Evolutionary conservation across 1,139 yeast genomes (phyloP).

Genomic region (Hemisphaericaspora subhashii): DNA sequence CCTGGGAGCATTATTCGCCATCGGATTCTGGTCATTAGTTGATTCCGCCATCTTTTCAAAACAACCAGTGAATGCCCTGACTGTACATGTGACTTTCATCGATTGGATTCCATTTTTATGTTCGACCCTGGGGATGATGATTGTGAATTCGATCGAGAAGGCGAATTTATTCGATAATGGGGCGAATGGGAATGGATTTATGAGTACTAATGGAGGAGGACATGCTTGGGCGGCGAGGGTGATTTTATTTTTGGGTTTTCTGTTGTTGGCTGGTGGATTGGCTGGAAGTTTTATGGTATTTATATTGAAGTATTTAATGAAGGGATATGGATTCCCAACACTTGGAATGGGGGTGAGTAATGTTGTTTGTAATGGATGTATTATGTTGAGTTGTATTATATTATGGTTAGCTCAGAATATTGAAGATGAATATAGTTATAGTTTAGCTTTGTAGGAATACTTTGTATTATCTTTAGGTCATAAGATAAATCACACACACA

Average conservation of each 20-base stretch:
- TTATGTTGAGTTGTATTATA: slow-evolving; percentile 84
- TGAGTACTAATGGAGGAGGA: slow-evolving; percentile 46
- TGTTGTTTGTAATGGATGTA: slow-evolving; percentile 73
- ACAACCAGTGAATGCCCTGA: slow-evolving; percentile 76
- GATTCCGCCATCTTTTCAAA: slow-evolving; percentile 88
- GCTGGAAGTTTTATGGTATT: slow-evolving; percentile 90
- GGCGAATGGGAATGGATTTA: slow-evolving; percentile 39
- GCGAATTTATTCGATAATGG: slow-evolving; percentile 63
- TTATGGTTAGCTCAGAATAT: slow-evolving; percentile 93
- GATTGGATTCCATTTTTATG: slow-evolving; percentile 96
- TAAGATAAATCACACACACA: too few relatives aligned
- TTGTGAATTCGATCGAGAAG: slow-evolving; percentile 90
- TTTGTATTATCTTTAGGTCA: too few relatives aligned
- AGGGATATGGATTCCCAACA: slow-evolving; percentile 80
- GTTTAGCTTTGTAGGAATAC: slow-evolving; percentile 63
- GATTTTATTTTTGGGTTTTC: slow-evolving; percentile 86
- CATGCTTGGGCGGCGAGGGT: slow-evolving; percentile 95
- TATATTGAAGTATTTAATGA: slow-evolving; percentile 78
- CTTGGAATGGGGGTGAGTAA: slow-evolving; percentile 93
- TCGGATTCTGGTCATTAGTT: slow-evolving; percentile 86
- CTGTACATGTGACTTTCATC: slow-evolving; percentile 81
- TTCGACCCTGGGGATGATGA: slow-evolving; percentile 85
- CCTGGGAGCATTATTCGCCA: slow-evolving; percentile 76
- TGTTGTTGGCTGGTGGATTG: slow-evolving; percentile 89
- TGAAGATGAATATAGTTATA: slow-evolving; percentile 93